Evolutionary conservation across 2,329 filamentous ascomycete genomes (phyloP).

Genomic region (Colletotrichum paranaense): DNA sequence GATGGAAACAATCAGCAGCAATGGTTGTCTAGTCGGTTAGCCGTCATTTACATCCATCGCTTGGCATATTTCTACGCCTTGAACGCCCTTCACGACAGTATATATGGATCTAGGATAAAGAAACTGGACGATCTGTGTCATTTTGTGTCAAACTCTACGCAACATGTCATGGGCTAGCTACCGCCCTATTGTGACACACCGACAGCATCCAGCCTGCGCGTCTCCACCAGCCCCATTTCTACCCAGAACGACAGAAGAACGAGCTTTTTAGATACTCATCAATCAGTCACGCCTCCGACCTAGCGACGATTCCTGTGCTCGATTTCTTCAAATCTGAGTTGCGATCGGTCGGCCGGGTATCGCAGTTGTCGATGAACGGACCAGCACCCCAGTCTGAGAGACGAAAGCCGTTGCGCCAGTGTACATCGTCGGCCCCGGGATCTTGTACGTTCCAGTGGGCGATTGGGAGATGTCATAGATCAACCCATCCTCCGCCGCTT

Average conservation of each 20-base stretch:
- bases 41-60: slow-evolving; percentile 3
- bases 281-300: background rate
- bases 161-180: background rate
- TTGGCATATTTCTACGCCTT: background rate
- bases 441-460: slow-evolving; percentile 36
- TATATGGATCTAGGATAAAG: background rate
- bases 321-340: background rate
- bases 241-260: background rate
- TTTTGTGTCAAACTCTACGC: background rate
- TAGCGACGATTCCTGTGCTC: too few species aligned
- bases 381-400: slow-evolving; percentile 4
- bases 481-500: slow-evolving; percentile 48
- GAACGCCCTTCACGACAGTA: background rate
- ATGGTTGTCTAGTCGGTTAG: too few species aligned
- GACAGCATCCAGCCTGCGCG: background rate
- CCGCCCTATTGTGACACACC: background rate
- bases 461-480: slow-evolving; percentile 47
- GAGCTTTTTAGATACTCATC: background rate
- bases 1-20: background rate
- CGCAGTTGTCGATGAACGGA: background rate
- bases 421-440: slow-evolving; percentile 37
- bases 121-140: background rate
- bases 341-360: background rate
- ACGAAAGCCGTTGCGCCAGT: slow-evolving; percentile 16
- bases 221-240: background rate